phyloP scores from a whole-genome alignment of 306 rosid species.

The Betula pendula region DNA sequence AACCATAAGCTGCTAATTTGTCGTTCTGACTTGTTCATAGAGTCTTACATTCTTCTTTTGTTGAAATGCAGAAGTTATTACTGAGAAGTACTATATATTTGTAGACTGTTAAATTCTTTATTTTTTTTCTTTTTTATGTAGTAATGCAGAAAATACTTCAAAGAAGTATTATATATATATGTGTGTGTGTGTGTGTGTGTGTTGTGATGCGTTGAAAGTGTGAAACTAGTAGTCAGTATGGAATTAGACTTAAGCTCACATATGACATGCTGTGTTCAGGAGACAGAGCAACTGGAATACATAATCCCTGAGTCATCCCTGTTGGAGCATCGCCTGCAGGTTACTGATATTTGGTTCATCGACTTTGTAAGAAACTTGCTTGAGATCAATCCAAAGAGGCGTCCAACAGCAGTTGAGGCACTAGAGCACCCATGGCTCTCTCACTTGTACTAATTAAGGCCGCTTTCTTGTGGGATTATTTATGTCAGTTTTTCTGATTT shows the following conservation, averaged over 20 bases:
- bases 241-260: conserved; percentile 14
- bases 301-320: conserved; percentile 82
- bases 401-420: conserved; percentile 77
- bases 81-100: background rate
- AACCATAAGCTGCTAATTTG: background rate
- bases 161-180: background rate
- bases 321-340: conserved; percentile 70
- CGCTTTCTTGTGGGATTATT: conserved; percentile 21
- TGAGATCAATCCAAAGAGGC: conserved; percentile 66
- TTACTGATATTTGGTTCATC: conserved; percentile 53
- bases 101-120: background rate
- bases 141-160: background rate
- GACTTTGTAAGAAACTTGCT: conserved; percentile 72
- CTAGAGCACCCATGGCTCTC: conserved; percentile 96
- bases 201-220: background rate
- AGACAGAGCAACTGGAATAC: conserved; percentile 75
- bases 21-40: background rate
- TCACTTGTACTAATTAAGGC: conserved; percentile 47
- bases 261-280: conserved; percentile 44
- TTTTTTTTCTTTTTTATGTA: background rate
- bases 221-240: background rate
- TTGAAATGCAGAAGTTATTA: background rate
- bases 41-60: background rate
- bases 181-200: too few species aligned
- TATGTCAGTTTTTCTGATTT: conserved; percentile 11